Evolutionary conservation across 1,284 basidiomycete species (phyloP).

Genomic region (Cryptococcus floricola): DNA sequence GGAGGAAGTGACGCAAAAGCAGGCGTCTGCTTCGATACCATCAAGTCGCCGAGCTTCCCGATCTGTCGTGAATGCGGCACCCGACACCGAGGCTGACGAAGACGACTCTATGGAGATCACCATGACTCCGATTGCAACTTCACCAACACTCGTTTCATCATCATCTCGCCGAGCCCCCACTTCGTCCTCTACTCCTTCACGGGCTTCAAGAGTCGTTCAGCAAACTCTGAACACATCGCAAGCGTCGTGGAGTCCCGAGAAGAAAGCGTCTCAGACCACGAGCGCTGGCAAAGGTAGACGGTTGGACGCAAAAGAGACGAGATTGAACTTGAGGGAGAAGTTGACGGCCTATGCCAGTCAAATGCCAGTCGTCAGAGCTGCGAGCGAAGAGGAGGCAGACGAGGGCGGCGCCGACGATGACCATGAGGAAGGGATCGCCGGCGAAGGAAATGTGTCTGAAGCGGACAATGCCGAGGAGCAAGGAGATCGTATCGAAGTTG

Average conservation of each 20-base stretch:
- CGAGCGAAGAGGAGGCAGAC: slow-evolving; percentile 4
- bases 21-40: background rate
- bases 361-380: background rate
- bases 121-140: background rate
- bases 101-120: background rate
- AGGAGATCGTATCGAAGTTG: background rate
- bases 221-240: slow-evolving; percentile 10
- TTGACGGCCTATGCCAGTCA: slow-evolving; percentile 15
- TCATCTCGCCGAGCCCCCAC: background rate
- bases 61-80: background rate
- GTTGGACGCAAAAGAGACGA: slow-evolving; percentile 3
- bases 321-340: slow-evolving; percentile 10
- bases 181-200: background rate
- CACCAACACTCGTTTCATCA: background rate
- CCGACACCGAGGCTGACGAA: background rate
- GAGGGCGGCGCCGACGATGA: background rate
- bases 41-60: background rate
- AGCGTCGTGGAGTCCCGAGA: slow-evolving; percentile 17
- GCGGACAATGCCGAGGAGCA: background rate
- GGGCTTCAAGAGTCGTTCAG: slow-evolving; percentile 1
- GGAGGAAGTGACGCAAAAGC: background rate
- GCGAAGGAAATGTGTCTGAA: background rate
- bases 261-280: background rate
- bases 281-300: background rate
- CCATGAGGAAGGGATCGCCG: background rate